Base-by-base conservation (phyloP, 495 filamentous ascomycete genomes). In the Aspergillus homomorphus region DNA sequence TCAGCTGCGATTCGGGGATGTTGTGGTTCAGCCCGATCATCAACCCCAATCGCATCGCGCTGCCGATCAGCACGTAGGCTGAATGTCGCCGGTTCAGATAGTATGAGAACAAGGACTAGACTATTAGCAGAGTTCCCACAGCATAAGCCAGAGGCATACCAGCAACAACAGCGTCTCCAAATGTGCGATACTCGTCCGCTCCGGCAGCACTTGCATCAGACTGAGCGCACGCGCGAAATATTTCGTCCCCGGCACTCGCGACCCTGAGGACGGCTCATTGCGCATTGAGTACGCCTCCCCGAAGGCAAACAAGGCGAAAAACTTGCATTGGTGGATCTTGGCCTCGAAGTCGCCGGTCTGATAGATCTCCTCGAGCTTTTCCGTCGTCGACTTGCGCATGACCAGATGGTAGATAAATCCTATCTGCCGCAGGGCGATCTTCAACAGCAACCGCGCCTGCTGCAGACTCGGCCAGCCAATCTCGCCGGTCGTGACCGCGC, bases 1-100 rank as follows among this genome's bases (percentile, higher is more conserved):
- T 77, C 21, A 74, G 65, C 56, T 79, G 76, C n/a, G 73, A 71
- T 54, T 78, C 74, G 21, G 75, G 71, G 45, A 79, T 74, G 43
- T 78, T 78, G 56, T 78, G 75, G 56, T 79, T 77, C 19, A 79
- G 48, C 3, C 77, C 77, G 15, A 77, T 78, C 20, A 67, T 72
- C 4, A 79, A 54, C 30, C 73, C 69, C 53, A 75, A 63, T 18
- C 75, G 73, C 70, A 79, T 73, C 33, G 75, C 75, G 12, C 70
- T 75, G 26, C 77, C 72, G 20, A 75, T 72, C 12, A 79, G 60
- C 0, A 73, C 62, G 20, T 75, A 75, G 14, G 76, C 74, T 0
- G 73, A 76, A 57, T 77, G 73, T 4, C 75, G 74, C 24, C 76
- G 71, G 51, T 79, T 79, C 23, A 77, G 65, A 57, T 77, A 76